Conservation (phyloP, 31 red algal genomes). For the Endocladia muricata region DNA sequence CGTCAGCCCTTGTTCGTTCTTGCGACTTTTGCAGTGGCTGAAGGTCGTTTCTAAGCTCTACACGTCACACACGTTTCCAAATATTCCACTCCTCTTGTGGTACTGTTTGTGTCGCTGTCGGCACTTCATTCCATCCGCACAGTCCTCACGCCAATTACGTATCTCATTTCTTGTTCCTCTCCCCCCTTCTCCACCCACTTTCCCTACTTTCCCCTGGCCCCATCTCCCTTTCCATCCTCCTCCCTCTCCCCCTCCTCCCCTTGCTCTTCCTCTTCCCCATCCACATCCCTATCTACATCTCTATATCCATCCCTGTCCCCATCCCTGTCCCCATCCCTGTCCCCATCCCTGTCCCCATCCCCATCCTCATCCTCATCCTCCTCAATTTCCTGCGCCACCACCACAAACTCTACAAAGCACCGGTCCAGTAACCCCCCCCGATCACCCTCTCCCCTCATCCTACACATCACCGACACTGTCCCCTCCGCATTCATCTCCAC, state of each 20-base stretch:
- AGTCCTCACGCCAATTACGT: too few relatives aligned
- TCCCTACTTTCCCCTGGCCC: too few relatives aligned
- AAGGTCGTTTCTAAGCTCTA: too few relatives aligned
- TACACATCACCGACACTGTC: constrained; percentile 59
- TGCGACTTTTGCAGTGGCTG: too few relatives aligned
- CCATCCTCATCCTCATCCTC: constrained; percentile 56
- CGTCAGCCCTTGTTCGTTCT: too few relatives aligned
- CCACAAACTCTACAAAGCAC: constrained; percentile 75
- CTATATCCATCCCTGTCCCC: too few relatives aligned
- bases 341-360: constrained; percentile 18
- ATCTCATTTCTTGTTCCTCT: too few relatives aligned
- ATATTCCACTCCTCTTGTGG: too few relatives aligned
- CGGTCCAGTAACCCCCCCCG: constrained; percentile 13
- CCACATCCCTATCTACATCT: neutral
- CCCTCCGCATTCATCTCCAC: constrained; percentile 54
- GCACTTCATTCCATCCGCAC: too few relatives aligned
- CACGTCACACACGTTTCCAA: too few relatives aligned
- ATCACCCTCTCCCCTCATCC: constrained; percentile 28
- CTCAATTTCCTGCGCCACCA: constrained; percentile 63
- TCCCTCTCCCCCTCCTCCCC: neutral
- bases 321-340: neutral
- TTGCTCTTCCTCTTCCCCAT: neutral
- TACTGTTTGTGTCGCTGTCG: too few relatives aligned
- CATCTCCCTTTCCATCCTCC: neutral
- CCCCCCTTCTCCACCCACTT: too few relatives aligned